Base-by-base conservation (phyloP, 2,329 filamentous ascomycete genomes). In the Penicillium palitans region DNA sequence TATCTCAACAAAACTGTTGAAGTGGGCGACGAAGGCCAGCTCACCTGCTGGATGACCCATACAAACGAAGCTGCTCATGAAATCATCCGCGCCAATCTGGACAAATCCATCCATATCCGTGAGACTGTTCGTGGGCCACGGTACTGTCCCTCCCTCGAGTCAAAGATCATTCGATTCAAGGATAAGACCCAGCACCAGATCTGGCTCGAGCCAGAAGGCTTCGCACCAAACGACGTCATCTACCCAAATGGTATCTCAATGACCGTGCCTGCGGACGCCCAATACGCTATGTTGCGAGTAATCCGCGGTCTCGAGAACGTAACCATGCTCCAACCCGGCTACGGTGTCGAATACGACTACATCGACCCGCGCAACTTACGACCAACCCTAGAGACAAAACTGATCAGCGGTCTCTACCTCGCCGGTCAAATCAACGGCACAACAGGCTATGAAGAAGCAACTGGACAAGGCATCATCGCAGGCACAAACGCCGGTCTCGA, bases 361-460 rank as follows among this genome's bases (percentile, higher is more conserved):
- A 91, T 99, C 19, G 95, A 99, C 71, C 95, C 95, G 19, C 88
- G 95, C 52, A 89, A 90, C 66, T 82, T 99, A 4, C 89, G 88
- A 63, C 86, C 90, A n/a, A 95, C 93, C 0, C 84, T 99, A 8
- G 95, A 99, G 75, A 98, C 95, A 1, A 99, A 98, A 76, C 83
- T 89, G 24, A 96, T 99, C 61, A 81, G 81, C 8, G 95, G 95
- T 1, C 84, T 99, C 13, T 99, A 90, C 77, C 83, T 99, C 33
- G 95, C 95, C 0, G 95, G 95, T 4, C 95, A 99, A 74, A 97
- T 99, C 75, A 99, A 99, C 74, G 95, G 95, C 46, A 99, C 95
- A 0, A 99, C 95, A 0, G 95, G 95, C 4, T 99, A 99, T 73
- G 95, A 99, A 78, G 95, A 99, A 80, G 95, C 95, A 10, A 92